phyloP scores from a whole-genome alignment of 306 rosid species.

The Canavalia gladiata region DNA sequence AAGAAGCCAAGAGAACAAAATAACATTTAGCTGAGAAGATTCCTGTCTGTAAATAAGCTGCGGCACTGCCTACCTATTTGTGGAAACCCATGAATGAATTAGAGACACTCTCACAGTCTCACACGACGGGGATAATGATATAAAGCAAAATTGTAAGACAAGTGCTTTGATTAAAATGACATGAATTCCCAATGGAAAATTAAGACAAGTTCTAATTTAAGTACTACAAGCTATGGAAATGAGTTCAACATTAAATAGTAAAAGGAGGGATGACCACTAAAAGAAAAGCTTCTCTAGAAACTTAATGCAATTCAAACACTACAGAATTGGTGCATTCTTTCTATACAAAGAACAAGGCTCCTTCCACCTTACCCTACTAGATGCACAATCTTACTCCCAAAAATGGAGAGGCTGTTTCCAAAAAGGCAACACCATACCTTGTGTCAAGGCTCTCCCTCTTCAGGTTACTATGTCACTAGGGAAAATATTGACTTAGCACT shows the following conservation, averaged over 20 bases:
- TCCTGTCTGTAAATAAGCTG: conserved; percentile 79
- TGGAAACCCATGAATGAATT: conserved; percentile 19
- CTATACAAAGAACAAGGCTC: neutral
- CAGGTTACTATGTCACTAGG: neutral
- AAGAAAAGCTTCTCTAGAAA: neutral
- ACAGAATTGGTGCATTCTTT: neutral
- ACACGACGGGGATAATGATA: conserved; percentile 7
- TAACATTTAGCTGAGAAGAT: conserved; percentile 67
- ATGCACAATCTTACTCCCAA: neutral
- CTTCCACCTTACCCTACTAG: neutral
- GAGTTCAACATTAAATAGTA: conserved; percentile 24
- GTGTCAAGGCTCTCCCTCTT: neutral
- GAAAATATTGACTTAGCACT: neutral
- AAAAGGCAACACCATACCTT: neutral
- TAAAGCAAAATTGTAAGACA: neutral
- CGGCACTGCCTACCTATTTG: conserved; percentile 84
- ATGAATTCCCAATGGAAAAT: conserved; percentile 3
- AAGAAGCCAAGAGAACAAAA: conserved; percentile 71
- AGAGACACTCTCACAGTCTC: neutral
- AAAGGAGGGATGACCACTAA: neutral
- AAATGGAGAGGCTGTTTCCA: neutral
- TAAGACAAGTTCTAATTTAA: conserved; percentile 1
- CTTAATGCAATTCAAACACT: neutral
- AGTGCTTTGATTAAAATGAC: conserved; percentile 31
- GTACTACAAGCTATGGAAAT: neutral